Evolutionary conservation across 768 basidiomycete species (phyloP).

Genomic region (Russula foetens): DNA sequence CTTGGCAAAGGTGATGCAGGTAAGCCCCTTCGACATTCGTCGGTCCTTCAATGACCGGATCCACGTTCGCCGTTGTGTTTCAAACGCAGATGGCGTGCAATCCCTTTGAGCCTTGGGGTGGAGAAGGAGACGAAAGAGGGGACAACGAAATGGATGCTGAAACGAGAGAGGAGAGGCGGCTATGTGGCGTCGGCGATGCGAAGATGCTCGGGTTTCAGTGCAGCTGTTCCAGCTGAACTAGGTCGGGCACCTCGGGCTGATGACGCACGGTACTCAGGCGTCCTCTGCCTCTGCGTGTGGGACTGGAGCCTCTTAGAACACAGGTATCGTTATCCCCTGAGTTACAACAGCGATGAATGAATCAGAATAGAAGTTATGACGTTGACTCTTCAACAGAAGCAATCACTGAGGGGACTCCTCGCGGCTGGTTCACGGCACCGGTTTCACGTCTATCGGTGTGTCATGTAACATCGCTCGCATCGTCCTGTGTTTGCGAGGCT

Average conservation of each 20-base stretch:
- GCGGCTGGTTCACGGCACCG: too few species aligned
- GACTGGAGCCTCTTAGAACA: background rate
- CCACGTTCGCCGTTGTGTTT: background rate
- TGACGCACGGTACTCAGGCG: too few species aligned
- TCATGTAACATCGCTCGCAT: too few species aligned
- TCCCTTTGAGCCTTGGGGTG: conserved; percentile 86
- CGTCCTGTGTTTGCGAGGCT: too few species aligned
- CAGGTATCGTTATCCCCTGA: too few species aligned
- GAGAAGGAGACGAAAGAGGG: conserved; percentile 42
- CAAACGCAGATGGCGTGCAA: conserved; percentile 69
- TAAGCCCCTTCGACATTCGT: conserved; percentile 31
- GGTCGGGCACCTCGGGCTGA: background rate
- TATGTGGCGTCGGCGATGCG: conserved; percentile 71
- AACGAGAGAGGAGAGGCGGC: conserved; percentile 59
- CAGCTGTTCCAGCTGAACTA: conserved; percentile 73
- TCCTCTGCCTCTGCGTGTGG: too few species aligned
- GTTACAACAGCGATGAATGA: too few species aligned
- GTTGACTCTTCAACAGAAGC: too few species aligned
- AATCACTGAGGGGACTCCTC: too few species aligned
- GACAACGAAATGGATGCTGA: conserved; percentile 48
- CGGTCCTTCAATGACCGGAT: background rate
- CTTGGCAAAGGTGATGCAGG: conserved; percentile 76
- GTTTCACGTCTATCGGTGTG: too few species aligned
- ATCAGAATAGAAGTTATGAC: background rate
- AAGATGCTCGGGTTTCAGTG: conserved; percentile 86